Evolutionary conservation across 2,329 filamentous ascomycete genomes (phyloP), one percentile per base, ranked within the genome.

Genomic region (Cercospora sp.): DNA sequence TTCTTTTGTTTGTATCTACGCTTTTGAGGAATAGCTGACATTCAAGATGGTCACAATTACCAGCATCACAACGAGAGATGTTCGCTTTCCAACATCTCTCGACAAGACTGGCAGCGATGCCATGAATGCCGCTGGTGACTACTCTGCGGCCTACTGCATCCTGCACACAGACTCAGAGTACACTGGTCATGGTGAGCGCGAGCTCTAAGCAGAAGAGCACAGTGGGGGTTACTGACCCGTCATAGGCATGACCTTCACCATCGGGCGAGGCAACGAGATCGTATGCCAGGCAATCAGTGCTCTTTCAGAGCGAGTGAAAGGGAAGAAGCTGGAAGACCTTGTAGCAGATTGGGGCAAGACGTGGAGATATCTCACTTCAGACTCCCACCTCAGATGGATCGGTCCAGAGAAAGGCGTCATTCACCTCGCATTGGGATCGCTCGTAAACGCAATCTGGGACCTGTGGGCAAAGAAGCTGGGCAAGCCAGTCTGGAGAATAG

Each of bases 61-160:
- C 23, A 74, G 76, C 36, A 72, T 77, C 30, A 81, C 81, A 70
- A 84, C 82, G 67, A 79, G 80, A 72, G 83, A 84, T 79, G 81
- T 84, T 58, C 79, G 83, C 67, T 84, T 84, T 72, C 83, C 83
- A 30, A 97, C 93, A n/a, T 97, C 93, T 48, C 88, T 97, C 69
- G 93, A 96, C 82, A 95, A 94, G 83, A 96, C 93, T n/a, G 93
- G 93, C 75, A 96, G 92, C 8, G 94, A 97, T 87, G 94, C 93
- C 76, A 97, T 97, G 94, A 97, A 97, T 78, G 91, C 92, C 3
- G 93, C 93, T 2, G 91, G 93, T 69, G 93, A 97, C 81, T 97
- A 97, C 82, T 96, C 93, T 1, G 86, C 93, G 12, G 93, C 94
- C n/a, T 97, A 97, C 84, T 96, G 93, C 80, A 94, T 97, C 75